These are phyloP conservation scores for Kalaharituber pfeilii DNA, from an alignment of 2,329 filamentous ascomycete genomes.

Conservation along the genomic window DNA sequence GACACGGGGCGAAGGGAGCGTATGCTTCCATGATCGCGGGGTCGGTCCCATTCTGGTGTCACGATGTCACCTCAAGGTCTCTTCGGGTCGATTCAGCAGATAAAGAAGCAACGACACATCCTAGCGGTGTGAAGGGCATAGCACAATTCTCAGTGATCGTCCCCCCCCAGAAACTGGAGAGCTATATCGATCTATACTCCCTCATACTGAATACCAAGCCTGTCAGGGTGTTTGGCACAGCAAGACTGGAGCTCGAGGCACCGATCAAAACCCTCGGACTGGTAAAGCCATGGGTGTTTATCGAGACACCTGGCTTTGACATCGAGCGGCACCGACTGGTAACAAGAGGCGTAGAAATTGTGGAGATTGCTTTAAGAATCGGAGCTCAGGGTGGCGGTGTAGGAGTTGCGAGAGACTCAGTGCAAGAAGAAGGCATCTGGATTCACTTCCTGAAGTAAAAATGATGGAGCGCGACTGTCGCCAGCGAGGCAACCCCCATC, in stretches of 20 bases:
- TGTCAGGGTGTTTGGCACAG: slow-evolving; percentile 14
- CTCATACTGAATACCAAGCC: slow-evolving; percentile 14
- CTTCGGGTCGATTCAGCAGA: slow-evolving; percentile 36
- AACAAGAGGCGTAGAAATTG: slow-evolving; percentile 12
- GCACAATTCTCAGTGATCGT: slow-evolving; percentile 30
- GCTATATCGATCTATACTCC: slow-evolving; percentile 16
- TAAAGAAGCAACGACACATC: slow-evolving; percentile 31
- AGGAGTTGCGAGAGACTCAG: slow-evolving; percentile 12
- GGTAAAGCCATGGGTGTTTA: slow-evolving; percentile 16
- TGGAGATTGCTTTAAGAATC: slow-evolving; percentile 17
- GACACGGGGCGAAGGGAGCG: slow-evolving; percentile 11
- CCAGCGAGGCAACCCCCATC: too few species aligned
- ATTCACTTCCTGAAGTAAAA: slow-evolving; percentile 17
- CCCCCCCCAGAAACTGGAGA: slow-evolving; percentile 15
- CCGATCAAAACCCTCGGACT: slow-evolving; percentile 9
- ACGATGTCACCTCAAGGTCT: slow-evolving; percentile 42
- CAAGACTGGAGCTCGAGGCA: slow-evolving; percentile 12
- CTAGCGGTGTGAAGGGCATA: slow-evolving; percentile 37
- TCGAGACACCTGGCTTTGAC: slow-evolving; percentile 12
- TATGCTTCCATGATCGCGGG: slow-evolving; percentile 28
- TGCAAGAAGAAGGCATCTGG: slow-evolving; percentile 17
- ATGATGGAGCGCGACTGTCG: too few species aligned
- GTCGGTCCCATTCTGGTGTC: slow-evolving; percentile 45
- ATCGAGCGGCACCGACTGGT: slow-evolving; percentile 9
- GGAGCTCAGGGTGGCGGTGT: slow-evolving; percentile 10